phyloP scores from a whole-genome alignment of 805 yeast species.

The Nakazawaea molendinolei region DNA sequence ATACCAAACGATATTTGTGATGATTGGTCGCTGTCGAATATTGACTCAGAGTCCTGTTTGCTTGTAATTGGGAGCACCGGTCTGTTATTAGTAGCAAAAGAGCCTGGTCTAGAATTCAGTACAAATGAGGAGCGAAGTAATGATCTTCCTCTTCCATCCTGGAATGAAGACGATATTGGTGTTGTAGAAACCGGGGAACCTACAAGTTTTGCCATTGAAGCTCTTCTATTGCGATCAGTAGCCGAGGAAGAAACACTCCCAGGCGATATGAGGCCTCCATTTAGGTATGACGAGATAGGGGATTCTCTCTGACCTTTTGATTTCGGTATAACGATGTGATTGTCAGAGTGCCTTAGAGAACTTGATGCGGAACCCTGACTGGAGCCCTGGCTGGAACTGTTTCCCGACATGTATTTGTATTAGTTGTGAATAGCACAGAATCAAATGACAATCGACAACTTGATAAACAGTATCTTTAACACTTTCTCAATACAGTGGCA shows the following conservation, averaged over 20 bases:
- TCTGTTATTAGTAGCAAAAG: conserved; percentile 10
- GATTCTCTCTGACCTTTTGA: conserved; percentile 4
- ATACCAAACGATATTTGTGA: conserved; percentile 16
- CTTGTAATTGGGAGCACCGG: conserved; percentile 13
- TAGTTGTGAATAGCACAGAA: no score
- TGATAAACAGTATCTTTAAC: no score
- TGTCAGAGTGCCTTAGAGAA: neutral
- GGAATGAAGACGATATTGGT: conserved; percentile 13
- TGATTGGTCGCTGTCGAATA: conserved; percentile 15
- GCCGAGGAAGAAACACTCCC: neutral
- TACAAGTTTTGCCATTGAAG: conserved; percentile 27
- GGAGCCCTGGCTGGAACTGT: no score
- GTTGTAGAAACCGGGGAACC: conserved; percentile 20
- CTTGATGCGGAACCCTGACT: conserved; percentile 4
- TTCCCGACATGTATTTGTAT: no score
- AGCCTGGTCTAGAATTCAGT: conserved; percentile 8
- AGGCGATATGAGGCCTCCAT: conserved; percentile 4
- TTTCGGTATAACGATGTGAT: conserved; percentile 5
- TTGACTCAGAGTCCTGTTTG: conserved; percentile 18
- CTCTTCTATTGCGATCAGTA: conserved; percentile 19
- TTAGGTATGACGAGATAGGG: conserved; percentile 10
- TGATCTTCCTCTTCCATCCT: conserved; percentile 11
- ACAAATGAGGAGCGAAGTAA: conserved; percentile 8
- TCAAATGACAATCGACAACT: no score
- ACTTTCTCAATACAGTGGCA: no score